Evolutionary conservation across 768 basidiomycete genomes (phyloP), one percentile per base, ranked within the genome.

Genomic region (Rhizopogon vinicolor): DNA sequence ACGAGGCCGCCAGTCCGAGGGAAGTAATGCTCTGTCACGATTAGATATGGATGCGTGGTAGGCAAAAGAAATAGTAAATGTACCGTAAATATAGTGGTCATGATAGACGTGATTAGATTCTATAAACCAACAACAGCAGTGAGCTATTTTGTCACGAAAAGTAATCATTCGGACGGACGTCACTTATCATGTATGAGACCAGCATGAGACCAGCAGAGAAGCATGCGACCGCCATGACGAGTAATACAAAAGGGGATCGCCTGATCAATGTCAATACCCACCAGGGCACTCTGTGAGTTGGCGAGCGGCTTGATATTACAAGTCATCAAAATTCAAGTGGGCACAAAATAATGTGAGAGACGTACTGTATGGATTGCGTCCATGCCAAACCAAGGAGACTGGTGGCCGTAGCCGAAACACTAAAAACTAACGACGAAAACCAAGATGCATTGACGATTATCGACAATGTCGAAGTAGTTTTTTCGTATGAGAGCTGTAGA

Each of bases 201-300:
- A 86, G 79, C 61, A 86, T 84, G 19, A 91, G 76, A 12, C 89
- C 89, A 43, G 86, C 78, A 1, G 87, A 91, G 70, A 92, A 92
- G 69, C 86, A 87, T 40, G 87, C 86, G 42, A 91, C 88, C 52
- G 90, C 89, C 65, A 89, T 76, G 56, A 91, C 89, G 42, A 91
- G 80, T 73, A 91, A 90, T 58, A 91, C 86, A 35, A 92, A 77
- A 12, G 89, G 89, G 5, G 88, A 89, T 40, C 89, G 76, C 66
- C 90, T 91, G 74, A 91, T 91, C 89, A 87, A 91, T 60, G 91
- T 91, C 43, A 80, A 66, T n/a, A 82, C 76, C 79, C 79, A 81
- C 79, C 79, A 81, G 9, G 79, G 80, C 43, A 81, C 79, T 57
- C 79, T 75, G 60, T 81, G 75, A 54, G 78, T 77, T 55, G 79